Evolutionary conservation across 2,329 filamentous ascomycete species (phyloP).

Genomic region (Trematosphaeria pertusa): DNA sequence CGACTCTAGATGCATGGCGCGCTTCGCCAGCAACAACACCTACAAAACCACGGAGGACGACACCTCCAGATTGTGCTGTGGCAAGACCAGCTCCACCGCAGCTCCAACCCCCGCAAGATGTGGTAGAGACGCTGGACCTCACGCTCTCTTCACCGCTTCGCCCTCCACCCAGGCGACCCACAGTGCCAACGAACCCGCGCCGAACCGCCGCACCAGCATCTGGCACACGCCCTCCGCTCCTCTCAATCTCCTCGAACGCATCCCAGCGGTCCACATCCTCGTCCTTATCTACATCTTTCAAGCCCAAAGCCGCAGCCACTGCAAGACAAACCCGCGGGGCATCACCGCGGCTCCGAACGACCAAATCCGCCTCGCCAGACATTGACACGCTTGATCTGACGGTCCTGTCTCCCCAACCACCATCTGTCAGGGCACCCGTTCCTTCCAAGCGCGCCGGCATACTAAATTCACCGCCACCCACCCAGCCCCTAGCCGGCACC

Average conservation of each 20-base stretch:
- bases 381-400: slow-evolving; percentile 34
- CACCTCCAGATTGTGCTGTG: slow-evolving; percentile 8
- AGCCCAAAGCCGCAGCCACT: not conserved
- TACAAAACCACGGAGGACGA: slow-evolving; percentile 20
- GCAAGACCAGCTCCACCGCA: slow-evolving; percentile 23
- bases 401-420: slow-evolving; percentile 19
- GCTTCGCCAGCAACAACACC: slow-evolving; percentile 30
- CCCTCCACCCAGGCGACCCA: slow-evolving; percentile 1
- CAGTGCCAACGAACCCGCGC: slow-evolving; percentile 3
- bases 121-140: slow-evolving; percentile 38
- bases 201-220: slow-evolving; percentile 9
- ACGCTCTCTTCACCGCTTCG: slow-evolving; percentile 33
- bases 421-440: not conserved
- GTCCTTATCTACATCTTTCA: not conserved
- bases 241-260: slow-evolving; percentile 35
- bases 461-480: slow-evolving; percentile 7
- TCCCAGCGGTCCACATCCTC: slow-evolving; percentile 22
- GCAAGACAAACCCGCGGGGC: slow-evolving; percentile 28
- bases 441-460: not conserved
- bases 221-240: slow-evolving; percentile 28
- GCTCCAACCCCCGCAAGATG: slow-evolving; percentile 20
- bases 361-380: slow-evolving; percentile 15
- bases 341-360: slow-evolving; percentile 28
- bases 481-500: slow-evolving; percentile 1
- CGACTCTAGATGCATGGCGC: slow-evolving; percentile 41